A percentile compares a stretch with the other conserved stretches of the same genome.
phyloP scores from a whole-genome alignment of 2,329 filamentous ascomycete species.

The Alternaria atra region DNA sequence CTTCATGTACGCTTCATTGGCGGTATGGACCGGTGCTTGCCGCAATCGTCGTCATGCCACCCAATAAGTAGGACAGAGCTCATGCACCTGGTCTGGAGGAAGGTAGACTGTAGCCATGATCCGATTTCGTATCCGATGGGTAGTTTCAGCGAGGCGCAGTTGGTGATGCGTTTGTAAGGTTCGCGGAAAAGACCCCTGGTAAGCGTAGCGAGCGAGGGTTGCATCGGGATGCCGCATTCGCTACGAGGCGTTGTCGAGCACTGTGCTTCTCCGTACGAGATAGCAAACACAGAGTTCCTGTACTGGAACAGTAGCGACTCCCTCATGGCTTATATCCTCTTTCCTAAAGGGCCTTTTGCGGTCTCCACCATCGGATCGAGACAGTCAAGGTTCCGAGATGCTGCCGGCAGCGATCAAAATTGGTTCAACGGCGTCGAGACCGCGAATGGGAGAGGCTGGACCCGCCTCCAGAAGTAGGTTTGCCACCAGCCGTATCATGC shows the following conservation, averaged over 20 bases:
- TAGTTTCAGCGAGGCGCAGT: conserved; percentile 23
- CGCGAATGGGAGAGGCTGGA: conserved; percentile 35
- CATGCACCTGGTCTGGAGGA: conserved; percentile 15
- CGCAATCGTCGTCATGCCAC: conserved; percentile 24
- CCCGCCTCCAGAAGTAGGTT: conserved; percentile 20
- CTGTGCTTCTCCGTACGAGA: conserved; percentile 13
- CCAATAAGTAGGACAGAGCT: conserved; percentile 14
- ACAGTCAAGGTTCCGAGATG: conserved; percentile 35
- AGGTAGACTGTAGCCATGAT: conserved; percentile 16
- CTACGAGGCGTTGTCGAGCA: conserved; percentile 21
- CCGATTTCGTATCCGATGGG: conserved; percentile 19
- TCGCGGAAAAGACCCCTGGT: conserved; percentile 15
- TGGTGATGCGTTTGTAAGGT: conserved; percentile 15
- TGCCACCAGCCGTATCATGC: conserved; percentile 17
- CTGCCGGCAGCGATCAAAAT: conserved; percentile 31
- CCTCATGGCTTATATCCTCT: conserved; percentile 39
- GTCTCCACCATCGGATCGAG: conserved; percentile 31
- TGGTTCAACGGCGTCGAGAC: conserved; percentile 22
- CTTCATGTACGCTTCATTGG: conserved; percentile 10
- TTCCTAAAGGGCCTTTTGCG: conserved; percentile 48
- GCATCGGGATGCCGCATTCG: conserved; percentile 26
- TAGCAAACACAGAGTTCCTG: conserved; percentile 6
- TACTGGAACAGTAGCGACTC: conserved; percentile 24
- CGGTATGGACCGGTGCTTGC: conserved; percentile 19
- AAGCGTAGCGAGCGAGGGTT: conserved; percentile 26